Evolutionary conservation across 108 stramenopile genomes (phyloP), one percentile per base, ranked within the genome.

Genomic region (Cyclotella baltica): DNA sequence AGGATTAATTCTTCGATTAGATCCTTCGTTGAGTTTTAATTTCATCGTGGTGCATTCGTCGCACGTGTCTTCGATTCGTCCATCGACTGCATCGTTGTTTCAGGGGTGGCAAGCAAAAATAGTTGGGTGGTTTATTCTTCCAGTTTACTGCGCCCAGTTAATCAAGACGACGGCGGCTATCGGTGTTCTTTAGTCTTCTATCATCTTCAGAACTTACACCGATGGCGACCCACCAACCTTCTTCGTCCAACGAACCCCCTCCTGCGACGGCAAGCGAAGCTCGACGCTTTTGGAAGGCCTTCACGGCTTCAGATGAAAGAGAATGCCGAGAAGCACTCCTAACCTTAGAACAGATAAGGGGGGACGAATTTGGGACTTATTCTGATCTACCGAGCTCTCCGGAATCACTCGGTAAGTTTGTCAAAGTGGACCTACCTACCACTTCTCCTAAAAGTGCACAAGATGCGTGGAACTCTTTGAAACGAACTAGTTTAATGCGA

Each of bases 371-470:
- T n/a, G 51, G n/a, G 51, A n/a, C 4, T 13, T n/a, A 52, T 52
- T 52, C 51, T 13, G 51, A n/a, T 4, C 19, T n/a, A n/a, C 4
- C 4, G 10, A n/a, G 4, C n/a, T 52, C 51, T 4, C 51, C 51
- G 51, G 51, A 52, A 20, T 52, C 51, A 52, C n/a, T 20, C n/a
- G 51, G 51, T 52, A 52, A 52, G 51, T 52, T 52, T n/a, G 19
- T 52, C n/a, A 52, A 52, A 52, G 51, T 52, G 10, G 51, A 52
- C 19, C 51, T 52, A 10, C 51, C 51, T n/a, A n/a, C 18, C 4
- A 52, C 51, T 52, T 52, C 51, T n/a, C 51, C 51, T 4, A 52
- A 20, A n/a, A 52, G n/a, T n/a, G 51, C n/a, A 10, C 51, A 52
- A 52, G 51, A 52, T 52, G 51, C 51, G 4, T 52, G 51, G 51